Base-by-base conservation (phyloP, 768 basidiomycete genomes). In the Lactarius sp. region DNA sequence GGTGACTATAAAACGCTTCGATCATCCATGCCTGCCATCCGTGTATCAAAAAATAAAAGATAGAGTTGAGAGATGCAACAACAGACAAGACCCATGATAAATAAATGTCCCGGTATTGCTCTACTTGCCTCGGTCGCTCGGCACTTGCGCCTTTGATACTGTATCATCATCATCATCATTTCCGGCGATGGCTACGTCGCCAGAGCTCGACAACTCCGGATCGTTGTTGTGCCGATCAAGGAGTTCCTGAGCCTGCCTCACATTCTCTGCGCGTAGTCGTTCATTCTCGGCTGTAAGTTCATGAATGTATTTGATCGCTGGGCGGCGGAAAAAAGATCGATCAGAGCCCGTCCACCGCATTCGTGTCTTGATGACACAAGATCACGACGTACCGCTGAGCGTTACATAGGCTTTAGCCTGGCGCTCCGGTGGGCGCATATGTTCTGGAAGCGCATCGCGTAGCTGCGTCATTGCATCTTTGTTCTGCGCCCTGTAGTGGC, bases 401-500 rank as follows among this genome's bases (percentile, higher is more conserved):
- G 61, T 63, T 13, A 63, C 61, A 16, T 62, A 66, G 10, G 65
- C 60, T 13, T 63, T 62, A 16, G 65, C 65, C 46, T 66, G 65
- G 7, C 65, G 56, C 56, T 66, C 65, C 8, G 61, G 65, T 3
- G 65, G 65, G 10, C 65, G 61, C 61, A 66, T 64, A 18, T 57
- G 60, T 34, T 66, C 65, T 10, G 65, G 65, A 49, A 66, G 61
- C 31, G 52, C 65, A 20, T 66, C 65, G 36, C 65, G 65, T 7
- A 66, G 56, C 55, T 63, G 60, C n/a, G 55, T 62, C 65, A 66
- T 62, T 44, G 65, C 65, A 42, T 66, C 65, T 56, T 66, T 66
- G 52, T 62, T 66, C 55, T 66, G 65, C 2, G 65, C 65, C 37
- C 65, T 51, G 37, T 66, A 66, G 37, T 66, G 65, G 12, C 65